Base-by-base conservation (phyloP, 768 basidiomycete genomes). In the Daedaleopsis nitida region DNA sequence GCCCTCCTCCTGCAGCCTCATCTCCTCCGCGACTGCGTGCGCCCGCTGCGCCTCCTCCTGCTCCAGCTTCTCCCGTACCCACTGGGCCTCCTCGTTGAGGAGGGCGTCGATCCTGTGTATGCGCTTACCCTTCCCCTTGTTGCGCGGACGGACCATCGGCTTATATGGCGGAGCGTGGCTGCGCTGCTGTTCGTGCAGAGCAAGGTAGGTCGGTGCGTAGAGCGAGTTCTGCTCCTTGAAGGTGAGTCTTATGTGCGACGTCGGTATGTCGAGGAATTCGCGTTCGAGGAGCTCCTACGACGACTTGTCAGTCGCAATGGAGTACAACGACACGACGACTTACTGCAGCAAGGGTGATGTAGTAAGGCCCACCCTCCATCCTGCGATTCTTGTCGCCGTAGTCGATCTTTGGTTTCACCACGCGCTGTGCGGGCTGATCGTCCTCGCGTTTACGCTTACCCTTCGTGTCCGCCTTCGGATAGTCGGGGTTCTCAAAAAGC, bases 161-260 rank as follows among this genome's bases (percentile, higher is more conserved):
- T 66, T 68, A 67, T 80, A 81, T 0, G 80, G 79, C 0, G 66
- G 60, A 0, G 62, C 63, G 43, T 8, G 67, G 64, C 62, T 71
- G 58, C 66, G 68, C 32, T 74, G 73, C 59, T 82, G 76, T 49
- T 78, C 76, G 0, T 66, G 66, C 10, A 94, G 76, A 14, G 72
- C 71, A 32, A 90, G 70, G 68, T 86, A 83, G 0, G 91, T 79
- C 0, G 91, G 89, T 0, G 86, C 89, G 66, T 91, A 94, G 34
- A 90, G 78, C 1, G 65, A 65, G 10, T 78, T 76, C 56, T 81
- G 65, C 0, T 53, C 45, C 2, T 58, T 39, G 7, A 89, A 75
- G 11, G 68, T 71, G n/a, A 68, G 65, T 23, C 83, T 82, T 42
- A 92, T 76, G 66, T 86, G 80, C 0, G 77, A 68, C 54, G 82